Base-by-base conservation (phyloP, 1,139 yeast genomes). In the Suhomyces terraborum region DNA sequence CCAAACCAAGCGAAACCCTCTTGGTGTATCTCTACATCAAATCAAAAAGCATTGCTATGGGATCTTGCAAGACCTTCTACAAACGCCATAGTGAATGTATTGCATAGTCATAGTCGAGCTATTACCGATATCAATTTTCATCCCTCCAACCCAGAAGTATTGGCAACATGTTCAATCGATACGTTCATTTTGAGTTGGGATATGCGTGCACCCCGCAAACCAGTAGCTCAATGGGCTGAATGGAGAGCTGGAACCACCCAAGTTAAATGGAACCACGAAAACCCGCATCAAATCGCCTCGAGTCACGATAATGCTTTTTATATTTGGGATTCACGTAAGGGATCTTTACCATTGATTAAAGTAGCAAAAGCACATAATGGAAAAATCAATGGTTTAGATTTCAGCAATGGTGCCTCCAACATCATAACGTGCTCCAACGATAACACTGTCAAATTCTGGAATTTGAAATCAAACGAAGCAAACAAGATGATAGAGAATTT, bases 241-340 rank as follows among this genome's bases (percentile, higher is more conserved):
- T 93, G 96, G 95, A 69, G 88, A 45, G 95, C 97, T 0, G 95
- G 95, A 1, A 95, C 97, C 1, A 82, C 94, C 0, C 98, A 91
- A 59, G 96, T 89, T 12, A 89, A 91, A 60, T 93, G 98, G 98
- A 88, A 85, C 57, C 81, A 81, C 49, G 71, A 74, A 37, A 84
- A 91, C 54, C 81, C 89, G 2, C 76, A 83, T 55, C 77, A 89
- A 33, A 59, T 93, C 24, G 96, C 97, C 0, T 83, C 94, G 1
- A 75, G 94, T 18, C 98, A 93, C 57, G 96, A 88, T 54, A 79
- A 84, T 53, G 74, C 80, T 36, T 77, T 91, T 35, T 81, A 82
- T 48, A 67, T 93, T 1, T 93, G 98, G 98, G 98, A 93, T 60
- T 66, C 80, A 5, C 69, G 98, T 45, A 83, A 82, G 53, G 95